Conservation (phyloP, 441 rosid species). For the Populus hybrid region DNA sequence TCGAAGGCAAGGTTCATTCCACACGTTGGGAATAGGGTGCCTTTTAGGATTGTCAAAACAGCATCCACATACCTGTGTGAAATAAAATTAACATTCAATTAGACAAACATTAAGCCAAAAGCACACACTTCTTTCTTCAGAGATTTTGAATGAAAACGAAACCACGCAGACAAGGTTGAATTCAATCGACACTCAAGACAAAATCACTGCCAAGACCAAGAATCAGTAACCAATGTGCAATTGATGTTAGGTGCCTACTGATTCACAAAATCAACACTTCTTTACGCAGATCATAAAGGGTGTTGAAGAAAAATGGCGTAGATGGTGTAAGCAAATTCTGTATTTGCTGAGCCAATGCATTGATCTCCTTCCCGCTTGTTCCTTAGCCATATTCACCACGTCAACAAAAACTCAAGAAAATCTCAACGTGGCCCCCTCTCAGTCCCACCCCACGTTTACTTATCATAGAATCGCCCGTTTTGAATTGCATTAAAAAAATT, state of each 20-base stretch:
- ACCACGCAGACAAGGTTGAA: background rate
- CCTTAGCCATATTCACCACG: conserved; percentile 27
- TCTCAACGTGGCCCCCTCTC: background rate
- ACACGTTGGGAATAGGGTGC: conserved; percentile 39
- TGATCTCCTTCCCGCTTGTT: conserved; percentile 33
- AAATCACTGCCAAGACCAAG: background rate
- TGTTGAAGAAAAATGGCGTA: conserved; percentile 41
- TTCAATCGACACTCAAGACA: background rate
- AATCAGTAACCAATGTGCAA: background rate
- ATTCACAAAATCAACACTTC: conserved; percentile 34
- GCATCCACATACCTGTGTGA: conserved; percentile 34
- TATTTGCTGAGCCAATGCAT: conserved; percentile 35
- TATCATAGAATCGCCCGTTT: too few relatives aligned
- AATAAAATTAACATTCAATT: background rate
- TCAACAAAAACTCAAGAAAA: background rate
- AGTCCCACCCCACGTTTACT: background rate
- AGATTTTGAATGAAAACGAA: background rate
- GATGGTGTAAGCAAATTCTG: conserved; percentile 35
- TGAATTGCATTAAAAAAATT: background rate
- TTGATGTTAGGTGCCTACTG: too few relatives aligned
- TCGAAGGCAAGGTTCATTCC: conserved; percentile 40
- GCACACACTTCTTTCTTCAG: background rate
- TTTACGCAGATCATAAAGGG: conserved; percentile 36
- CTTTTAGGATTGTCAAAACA: conserved; percentile 37
- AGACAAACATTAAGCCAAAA: background rate